Evolutionary conservation across 2,329 filamentous ascomycete species (phyloP).

Genomic region (Paramyrothecium roridum): DNA sequence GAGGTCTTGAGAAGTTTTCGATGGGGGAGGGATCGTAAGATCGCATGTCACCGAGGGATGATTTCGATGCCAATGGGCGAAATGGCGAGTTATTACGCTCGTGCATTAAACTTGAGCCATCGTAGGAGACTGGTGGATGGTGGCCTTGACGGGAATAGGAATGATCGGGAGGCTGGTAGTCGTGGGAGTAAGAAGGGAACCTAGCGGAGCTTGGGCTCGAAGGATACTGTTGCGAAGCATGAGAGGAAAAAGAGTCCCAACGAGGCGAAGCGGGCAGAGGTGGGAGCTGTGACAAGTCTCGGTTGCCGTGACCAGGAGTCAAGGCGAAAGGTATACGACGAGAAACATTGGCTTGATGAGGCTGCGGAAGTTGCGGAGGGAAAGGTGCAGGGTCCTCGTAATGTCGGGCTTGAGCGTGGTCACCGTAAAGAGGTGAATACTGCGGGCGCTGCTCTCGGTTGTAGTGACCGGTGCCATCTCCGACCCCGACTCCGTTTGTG

Average conservation of each 20-base stretch:
- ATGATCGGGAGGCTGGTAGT: conserved; percentile 14
- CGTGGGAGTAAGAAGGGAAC: conserved; percentile 5
- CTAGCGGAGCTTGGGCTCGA: conserved; percentile 13
- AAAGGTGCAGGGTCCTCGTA: background rate
- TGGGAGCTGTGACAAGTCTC: conserved; percentile 23
- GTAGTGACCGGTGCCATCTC: background rate
- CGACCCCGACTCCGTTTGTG: background rate
- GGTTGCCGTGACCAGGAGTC: conserved; percentile 8
- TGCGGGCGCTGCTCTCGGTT: background rate
- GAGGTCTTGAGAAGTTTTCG: conserved; percentile 59
- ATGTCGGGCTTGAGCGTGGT: background rate
- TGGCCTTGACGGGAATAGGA: conserved; percentile 1
- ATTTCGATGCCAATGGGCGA: conserved; percentile 24
- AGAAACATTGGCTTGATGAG: background rate
- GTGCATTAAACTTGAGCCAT: conserved; percentile 15
- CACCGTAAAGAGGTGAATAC: background rate
- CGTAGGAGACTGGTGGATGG: conserved; percentile 10
- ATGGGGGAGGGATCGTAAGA: conserved; percentile 34
- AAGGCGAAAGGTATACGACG: background rate
- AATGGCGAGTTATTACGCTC: conserved; percentile 25
- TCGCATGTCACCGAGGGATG: conserved; percentile 29
- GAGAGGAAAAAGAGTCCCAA: conserved; percentile 39
- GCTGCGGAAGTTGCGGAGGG: background rate
- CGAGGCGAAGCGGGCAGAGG: conserved; percentile 34
- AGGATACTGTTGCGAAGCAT: conserved; percentile 22